Evolutionary conservation across 129 eudicot genomes (phyloP).

Genomic region (Cynara cardunculus): DNA sequence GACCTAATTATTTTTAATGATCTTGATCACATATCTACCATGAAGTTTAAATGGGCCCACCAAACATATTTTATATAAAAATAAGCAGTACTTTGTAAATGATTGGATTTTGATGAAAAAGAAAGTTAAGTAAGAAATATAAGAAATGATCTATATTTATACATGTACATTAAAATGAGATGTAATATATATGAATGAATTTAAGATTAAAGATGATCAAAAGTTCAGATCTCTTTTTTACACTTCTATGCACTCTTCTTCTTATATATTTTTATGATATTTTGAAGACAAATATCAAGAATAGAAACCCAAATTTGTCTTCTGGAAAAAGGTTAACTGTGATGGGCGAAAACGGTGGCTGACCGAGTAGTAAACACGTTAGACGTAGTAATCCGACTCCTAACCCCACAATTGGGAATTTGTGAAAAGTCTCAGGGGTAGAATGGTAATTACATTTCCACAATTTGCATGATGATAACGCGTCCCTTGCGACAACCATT

Average conservation of each 20-base stretch:
- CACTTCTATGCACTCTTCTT: too few species aligned
- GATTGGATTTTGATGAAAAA: too few species aligned
- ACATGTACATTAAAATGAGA: too few species aligned
- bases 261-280: too few species aligned
- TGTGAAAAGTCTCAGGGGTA: constrained; percentile 7
- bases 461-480: constrained; percentile 35
- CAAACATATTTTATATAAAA: too few species aligned
- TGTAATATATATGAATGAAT: too few species aligned
- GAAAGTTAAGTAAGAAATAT: too few species aligned
- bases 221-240: too few species aligned
- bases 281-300: not conserved
- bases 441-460: not conserved
- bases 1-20: not conserved
- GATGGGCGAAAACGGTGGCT: constrained; percentile 15
- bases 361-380: constrained; percentile 24
- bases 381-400: constrained; percentile 25
- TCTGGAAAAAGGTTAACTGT: not conserved
- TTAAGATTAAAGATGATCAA: too few species aligned
- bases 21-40: too few species aligned
- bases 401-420: constrained; percentile 5
- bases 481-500: constrained; percentile 34
- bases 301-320: not conserved
- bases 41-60: not conserved
- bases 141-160: too few species aligned
- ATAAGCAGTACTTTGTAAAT: too few species aligned